Conservation (phyloP, 2,329 filamentous ascomycete genomes). For the Trichoderma hamatum region DNA sequence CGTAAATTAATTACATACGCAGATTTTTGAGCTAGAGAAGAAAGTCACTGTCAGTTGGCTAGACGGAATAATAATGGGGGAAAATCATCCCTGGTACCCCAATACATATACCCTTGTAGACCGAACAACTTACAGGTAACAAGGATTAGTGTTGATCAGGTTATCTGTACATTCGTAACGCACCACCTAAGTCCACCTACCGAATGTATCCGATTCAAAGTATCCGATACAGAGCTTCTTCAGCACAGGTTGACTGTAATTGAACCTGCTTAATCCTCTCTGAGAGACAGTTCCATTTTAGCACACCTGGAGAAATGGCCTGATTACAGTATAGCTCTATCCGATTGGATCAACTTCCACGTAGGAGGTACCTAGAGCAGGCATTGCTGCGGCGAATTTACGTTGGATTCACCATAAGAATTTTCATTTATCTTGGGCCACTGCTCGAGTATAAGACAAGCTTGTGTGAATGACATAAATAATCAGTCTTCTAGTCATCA, state of each 20-base stretch:
- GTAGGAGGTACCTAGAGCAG: conserved; percentile 4
- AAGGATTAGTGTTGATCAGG: neutral
- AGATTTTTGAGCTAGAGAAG: no score
- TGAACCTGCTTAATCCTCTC: neutral
- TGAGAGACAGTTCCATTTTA: neutral
- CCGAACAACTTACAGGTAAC: neutral
- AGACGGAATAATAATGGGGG: neutral
- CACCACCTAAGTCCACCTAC: neutral
- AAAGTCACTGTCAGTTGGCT: no score
- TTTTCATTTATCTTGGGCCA: neutral
- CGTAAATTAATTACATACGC: no score
- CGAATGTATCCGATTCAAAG: neutral
- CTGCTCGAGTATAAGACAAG: neutral
- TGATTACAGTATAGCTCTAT: neutral
- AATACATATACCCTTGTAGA: neutral
- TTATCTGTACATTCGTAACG: neutral
- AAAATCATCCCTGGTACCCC: neutral
- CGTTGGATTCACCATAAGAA: neutral
- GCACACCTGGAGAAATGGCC: neutral
- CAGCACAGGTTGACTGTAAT: neutral
- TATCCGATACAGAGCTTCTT: neutral
- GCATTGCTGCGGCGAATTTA: neutral
- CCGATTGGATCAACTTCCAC: conserved; percentile 11
- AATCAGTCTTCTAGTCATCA: neutral
- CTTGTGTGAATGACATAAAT: neutral